Conservation (phyloP, 73 alveolate genomes). For the Paramecium caudatum region DNA sequence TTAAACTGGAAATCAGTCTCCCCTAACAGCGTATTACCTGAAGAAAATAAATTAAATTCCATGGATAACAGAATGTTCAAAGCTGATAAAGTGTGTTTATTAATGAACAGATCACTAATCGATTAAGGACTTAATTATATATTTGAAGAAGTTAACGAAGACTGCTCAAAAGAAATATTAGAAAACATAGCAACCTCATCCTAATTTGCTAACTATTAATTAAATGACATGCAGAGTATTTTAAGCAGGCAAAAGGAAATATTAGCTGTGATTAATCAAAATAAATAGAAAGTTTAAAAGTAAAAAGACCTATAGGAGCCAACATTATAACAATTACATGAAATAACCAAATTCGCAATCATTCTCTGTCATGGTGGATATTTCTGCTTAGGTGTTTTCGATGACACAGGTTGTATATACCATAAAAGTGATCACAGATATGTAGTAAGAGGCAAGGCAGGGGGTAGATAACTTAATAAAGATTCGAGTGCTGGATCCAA, state of each 20-base stretch:
- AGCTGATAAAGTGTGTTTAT: not conserved
- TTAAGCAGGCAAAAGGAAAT: conserved; percentile 87
- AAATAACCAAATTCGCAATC: conserved; percentile 83
- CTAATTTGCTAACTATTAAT: conserved; percentile 69
- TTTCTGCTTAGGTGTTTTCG: conserved; percentile 87
- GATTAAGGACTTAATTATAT: conserved; percentile 62
- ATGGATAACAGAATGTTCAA: conserved; percentile 17
- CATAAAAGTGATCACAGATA: conserved; percentile 96
- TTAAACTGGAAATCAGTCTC: conserved; percentile 9
- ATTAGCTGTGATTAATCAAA: conserved; percentile 85
- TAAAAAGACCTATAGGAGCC: conserved; percentile 68
- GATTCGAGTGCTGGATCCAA: conserved; percentile 86
- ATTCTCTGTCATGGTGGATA: conserved; percentile 98
- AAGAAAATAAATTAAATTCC: conserved; percentile 7
- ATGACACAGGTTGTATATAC: conserved; percentile 83
- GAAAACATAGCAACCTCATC: conserved; percentile 62
- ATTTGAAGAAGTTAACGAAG: conserved; percentile 24
- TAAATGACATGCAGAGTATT: conserved; percentile 74
- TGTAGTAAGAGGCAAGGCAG: conserved; percentile 95
- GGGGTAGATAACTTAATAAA: conserved; percentile 92
- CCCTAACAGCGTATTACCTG: not conserved
- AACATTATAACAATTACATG: conserved; percentile 80
- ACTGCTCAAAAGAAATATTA: conserved; percentile 47
- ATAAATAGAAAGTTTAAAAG: conserved; percentile 70
- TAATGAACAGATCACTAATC: conserved; percentile 70